Evolutionary conservation across 768 basidiomycete genomes (phyloP).

Genomic region (Amanita brunnescens): DNA sequence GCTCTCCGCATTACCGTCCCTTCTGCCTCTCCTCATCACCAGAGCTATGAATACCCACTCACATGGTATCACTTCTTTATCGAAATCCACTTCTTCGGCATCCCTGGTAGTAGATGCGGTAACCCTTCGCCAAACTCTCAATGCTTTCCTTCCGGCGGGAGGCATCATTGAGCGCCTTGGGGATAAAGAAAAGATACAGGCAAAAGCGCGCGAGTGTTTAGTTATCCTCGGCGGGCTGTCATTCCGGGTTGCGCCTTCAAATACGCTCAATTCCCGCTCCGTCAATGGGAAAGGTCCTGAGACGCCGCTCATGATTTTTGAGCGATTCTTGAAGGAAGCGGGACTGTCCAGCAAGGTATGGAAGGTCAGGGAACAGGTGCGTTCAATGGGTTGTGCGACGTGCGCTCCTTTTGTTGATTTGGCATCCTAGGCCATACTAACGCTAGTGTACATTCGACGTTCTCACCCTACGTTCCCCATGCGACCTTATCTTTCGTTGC

Average conservation of each 20-base stretch:
- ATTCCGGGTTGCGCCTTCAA: slow-evolving; percentile 45
- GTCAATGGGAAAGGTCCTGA: slow-evolving; percentile 55
- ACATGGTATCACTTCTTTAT: slow-evolving; percentile 27
- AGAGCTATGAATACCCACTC: slow-evolving; percentile 23
- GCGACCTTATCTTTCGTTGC: slow-evolving; percentile 64
- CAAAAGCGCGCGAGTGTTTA: slow-evolving; percentile 70
- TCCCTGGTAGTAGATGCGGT: slow-evolving; percentile 41
- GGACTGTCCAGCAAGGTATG: slow-evolving; percentile 77
- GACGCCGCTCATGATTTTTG: slow-evolving; percentile 61
- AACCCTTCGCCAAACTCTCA: slow-evolving; percentile 58
- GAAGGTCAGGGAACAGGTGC: slow-evolving; percentile 81
- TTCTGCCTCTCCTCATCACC: slow-evolving; percentile 55
- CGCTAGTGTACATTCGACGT: slow-evolving; percentile 67
- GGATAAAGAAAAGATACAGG: slow-evolving; percentile 66
- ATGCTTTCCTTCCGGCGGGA: slow-evolving; percentile 63
- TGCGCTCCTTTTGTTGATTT: neutral
- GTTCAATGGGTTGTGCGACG: slow-evolving; percentile 15
- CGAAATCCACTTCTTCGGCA: slow-evolving; percentile 43
- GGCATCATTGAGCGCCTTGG: slow-evolving; percentile 80
- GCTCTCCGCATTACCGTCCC: slow-evolving; percentile 55
- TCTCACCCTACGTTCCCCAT: slow-evolving; percentile 69
- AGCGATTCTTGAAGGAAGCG: slow-evolving; percentile 59
- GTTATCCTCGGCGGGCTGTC: slow-evolving; percentile 67
- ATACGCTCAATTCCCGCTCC: slow-evolving; percentile 35
- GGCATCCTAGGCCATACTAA: slow-evolving; percentile 43